phyloP scores from a whole-genome alignment of 2,329 filamentous ascomycete species.

The Sclerotinia glacialis region DNA sequence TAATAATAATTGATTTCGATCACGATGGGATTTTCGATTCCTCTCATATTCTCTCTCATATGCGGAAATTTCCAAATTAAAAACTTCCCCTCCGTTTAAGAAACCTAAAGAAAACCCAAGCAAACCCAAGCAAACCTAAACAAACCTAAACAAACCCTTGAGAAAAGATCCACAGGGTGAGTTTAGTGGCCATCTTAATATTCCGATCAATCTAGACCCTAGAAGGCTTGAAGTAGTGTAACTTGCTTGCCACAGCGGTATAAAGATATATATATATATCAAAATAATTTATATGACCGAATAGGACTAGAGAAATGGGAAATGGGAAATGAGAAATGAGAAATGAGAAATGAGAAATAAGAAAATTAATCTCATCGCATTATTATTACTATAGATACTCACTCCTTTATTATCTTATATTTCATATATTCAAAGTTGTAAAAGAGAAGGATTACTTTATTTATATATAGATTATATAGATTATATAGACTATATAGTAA shows the following conservation, averaged over 20 bases:
- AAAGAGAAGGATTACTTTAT: neutral
- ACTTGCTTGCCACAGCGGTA: neutral
- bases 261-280: too few species aligned
- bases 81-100: neutral
- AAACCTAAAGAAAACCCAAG: neutral
- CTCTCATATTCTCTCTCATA: too few species aligned
- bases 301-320: too few species aligned
- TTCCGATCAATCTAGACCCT: slow-evolving; percentile 13
- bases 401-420: neutral
- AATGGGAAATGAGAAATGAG: too few species aligned
- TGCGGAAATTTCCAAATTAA: neutral
- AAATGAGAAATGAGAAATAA: too few species aligned
- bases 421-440: neutral
- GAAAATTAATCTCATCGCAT: too few species aligned
- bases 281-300: neutral
- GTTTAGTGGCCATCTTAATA: slow-evolving; percentile 3
- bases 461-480: neutral
- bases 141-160: neutral
- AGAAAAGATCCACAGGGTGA: neutral
- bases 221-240: neutral
- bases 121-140: neutral
- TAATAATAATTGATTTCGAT: neutral
- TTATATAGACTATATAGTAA: neutral
- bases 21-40: neutral
- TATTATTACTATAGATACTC: too few species aligned